These are phyloP conservation scores for Camellia sinensis DNA, from an alignment of 148 eudicot species.

Conservation along the genomic window DNA sequence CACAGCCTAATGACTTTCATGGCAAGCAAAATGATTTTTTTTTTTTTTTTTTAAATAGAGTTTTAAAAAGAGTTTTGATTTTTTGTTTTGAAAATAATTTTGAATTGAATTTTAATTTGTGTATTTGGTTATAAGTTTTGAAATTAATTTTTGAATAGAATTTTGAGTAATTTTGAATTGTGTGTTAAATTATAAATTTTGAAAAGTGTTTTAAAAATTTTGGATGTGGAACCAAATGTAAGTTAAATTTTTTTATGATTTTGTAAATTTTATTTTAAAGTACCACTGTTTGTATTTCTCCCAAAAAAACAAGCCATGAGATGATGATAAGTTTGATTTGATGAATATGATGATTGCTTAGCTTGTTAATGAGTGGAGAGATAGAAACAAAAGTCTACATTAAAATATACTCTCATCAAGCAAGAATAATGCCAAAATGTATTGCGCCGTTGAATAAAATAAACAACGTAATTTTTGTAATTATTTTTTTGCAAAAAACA, in stretches of 20 bases:
- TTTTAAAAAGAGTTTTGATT: conserved; percentile 46
- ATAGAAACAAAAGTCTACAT: not conserved
- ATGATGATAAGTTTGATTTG: not conserved
- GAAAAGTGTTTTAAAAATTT: too few species aligned
- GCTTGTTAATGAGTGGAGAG: not conserved
- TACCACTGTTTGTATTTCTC: too few species aligned
- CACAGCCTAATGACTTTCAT: not conserved
- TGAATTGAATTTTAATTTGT: too few species aligned
- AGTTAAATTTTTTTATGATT: conserved; percentile 21
- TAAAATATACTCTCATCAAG: not conserved
- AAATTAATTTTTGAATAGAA: too few species aligned
- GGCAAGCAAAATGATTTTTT: conserved; percentile 25
- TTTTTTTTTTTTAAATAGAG: conserved; percentile 48
- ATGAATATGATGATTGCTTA: conserved; percentile 1
- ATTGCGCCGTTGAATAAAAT: not conserved
- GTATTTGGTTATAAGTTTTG: too few species aligned
- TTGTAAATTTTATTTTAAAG: too few species aligned
- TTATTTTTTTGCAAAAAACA: too few species aligned
- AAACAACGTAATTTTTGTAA: not conserved
- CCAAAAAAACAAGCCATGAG: conserved; percentile 23
- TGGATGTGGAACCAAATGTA: conserved; percentile 71
- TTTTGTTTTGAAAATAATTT: conserved; percentile 56
- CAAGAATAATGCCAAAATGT: conserved; percentile 10
- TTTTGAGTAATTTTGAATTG: too few species aligned
- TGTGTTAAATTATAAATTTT: too few species aligned